Conservation (phyloP, 2,329 filamentous ascomycete genomes). For the Ophiostoma montium region DNA sequence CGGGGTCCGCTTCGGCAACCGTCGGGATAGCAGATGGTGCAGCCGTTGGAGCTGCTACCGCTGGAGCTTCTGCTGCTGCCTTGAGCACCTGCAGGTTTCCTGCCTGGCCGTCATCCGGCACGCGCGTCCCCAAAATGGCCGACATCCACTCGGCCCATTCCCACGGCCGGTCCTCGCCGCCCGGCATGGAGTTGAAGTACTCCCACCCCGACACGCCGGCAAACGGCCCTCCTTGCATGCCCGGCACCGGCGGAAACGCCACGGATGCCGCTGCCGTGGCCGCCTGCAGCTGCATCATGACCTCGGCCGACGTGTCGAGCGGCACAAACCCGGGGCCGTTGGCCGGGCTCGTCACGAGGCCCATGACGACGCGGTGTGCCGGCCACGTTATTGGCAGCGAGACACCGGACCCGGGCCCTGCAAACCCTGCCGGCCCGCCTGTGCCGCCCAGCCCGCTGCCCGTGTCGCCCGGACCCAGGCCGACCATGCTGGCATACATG, state of each 20-base stretch:
- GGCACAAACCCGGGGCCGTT: constrained; percentile 56
- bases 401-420: background rate
- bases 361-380: constrained; percentile 55
- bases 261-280: background rate
- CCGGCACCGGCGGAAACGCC: background rate
- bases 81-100: background rate
- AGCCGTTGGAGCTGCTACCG: background rate
- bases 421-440: constrained; percentile 32
- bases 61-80: background rate
- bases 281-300: constrained; percentile 35
- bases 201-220: constrained; percentile 82
- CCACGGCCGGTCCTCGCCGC: constrained; percentile 46
- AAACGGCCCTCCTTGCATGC: constrained; percentile 26
- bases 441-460: constrained; percentile 58
- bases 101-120: constrained; percentile 1
- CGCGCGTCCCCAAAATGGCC: constrained; percentile 16
- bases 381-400: constrained; percentile 48
- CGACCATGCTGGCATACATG: constrained; percentile 31
- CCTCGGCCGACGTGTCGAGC: constrained; percentile 39
- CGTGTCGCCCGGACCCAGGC: constrained; percentile 41
- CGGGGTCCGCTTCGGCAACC: background rate
- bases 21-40: background rate
- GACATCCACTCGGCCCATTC: constrained; percentile 59
- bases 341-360: constrained; percentile 57
- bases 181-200: constrained; percentile 61